Percentiles rank a stretch among this genome's conserved stretches.
These are phyloP conservation scores for Fusarium sp. DNA, from an alignment of 2,329 filamentous ascomycete species.

Conservation along the genomic window DNA sequence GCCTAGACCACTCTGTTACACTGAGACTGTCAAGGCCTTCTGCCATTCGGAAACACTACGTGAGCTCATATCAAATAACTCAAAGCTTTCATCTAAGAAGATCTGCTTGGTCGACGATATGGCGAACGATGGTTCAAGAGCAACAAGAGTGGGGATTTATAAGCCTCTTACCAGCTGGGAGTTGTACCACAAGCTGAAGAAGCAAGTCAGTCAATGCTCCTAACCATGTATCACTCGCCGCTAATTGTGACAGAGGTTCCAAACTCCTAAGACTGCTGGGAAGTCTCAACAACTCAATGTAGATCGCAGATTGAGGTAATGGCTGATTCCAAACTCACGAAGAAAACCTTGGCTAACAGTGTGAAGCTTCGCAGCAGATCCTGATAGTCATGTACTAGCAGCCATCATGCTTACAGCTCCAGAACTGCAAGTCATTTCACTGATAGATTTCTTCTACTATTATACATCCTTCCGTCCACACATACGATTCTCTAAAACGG, in stretches of 20 bases:
- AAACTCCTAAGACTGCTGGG: accelerated
- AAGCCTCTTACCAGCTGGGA: background rate
- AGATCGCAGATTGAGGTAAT: background rate
- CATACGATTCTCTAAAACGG: background rate
- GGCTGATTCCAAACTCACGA: accelerated
- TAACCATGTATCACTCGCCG: too few relatives aligned
- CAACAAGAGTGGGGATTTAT: accelerated
- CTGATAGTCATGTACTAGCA: background rate
- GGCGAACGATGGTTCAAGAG: accelerated
- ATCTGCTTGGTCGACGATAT: background rate
- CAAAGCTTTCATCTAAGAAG: accelerated
- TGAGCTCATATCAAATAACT: background rate
- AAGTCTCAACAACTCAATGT: accelerated
- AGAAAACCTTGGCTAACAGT: accelerated
- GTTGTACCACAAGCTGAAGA: background rate
- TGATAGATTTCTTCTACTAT: background rate
- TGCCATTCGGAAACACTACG: background rate
- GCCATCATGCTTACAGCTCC: background rate
- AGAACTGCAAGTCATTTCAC: accelerated
- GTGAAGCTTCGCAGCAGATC: background rate
- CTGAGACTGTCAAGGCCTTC: background rate
- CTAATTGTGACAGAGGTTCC: background rate
- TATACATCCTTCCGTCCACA: background rate
- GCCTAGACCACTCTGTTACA: background rate
- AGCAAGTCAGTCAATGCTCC: too few relatives aligned